These are phyloP conservation scores for Colletotrichum costaricense DNA, from an alignment of 2,329 filamentous ascomycete genomes.

Conservation along the genomic window DNA sequence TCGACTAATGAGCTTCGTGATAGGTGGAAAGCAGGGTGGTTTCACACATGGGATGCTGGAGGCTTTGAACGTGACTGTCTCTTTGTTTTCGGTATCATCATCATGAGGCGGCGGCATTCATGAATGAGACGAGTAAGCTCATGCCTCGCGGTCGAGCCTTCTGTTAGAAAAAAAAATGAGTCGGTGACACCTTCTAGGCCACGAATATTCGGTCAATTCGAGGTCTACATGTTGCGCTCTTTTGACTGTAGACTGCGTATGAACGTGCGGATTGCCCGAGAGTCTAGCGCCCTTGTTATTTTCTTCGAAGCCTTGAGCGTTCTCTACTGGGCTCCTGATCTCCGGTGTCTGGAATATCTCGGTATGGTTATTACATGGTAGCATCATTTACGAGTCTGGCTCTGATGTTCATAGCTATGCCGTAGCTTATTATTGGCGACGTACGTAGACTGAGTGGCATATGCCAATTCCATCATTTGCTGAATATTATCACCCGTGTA, in stretches of 20 bases:
- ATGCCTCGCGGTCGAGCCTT: neutral
- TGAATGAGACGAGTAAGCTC: neutral
- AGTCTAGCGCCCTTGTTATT: fast-evolving
- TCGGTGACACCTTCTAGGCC: neutral
- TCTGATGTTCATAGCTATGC: neutral
- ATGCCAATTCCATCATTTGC: neutral
- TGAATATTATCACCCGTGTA: neutral
- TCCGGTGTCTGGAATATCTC: neutral
- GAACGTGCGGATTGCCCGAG: neutral
- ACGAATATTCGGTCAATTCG: neutral
- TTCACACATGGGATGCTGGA: neutral
- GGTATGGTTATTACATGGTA: neutral
- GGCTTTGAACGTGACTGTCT: neutral
- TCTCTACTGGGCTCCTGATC: fast-evolving
- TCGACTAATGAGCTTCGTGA: neutral
- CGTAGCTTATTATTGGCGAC: neutral
- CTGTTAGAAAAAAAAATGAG: neutral
- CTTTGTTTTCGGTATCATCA: neutral
- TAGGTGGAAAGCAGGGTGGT: neutral
- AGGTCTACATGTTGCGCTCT: neutral
- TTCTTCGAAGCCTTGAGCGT: neutral
- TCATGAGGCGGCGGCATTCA: neutral
- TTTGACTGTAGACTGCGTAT: neutral
- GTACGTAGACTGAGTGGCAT: neutral
- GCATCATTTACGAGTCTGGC: neutral